Evolutionary conservation across 208 protist species (phyloP).

Genomic region (Leishmania amazonensis): DNA sequence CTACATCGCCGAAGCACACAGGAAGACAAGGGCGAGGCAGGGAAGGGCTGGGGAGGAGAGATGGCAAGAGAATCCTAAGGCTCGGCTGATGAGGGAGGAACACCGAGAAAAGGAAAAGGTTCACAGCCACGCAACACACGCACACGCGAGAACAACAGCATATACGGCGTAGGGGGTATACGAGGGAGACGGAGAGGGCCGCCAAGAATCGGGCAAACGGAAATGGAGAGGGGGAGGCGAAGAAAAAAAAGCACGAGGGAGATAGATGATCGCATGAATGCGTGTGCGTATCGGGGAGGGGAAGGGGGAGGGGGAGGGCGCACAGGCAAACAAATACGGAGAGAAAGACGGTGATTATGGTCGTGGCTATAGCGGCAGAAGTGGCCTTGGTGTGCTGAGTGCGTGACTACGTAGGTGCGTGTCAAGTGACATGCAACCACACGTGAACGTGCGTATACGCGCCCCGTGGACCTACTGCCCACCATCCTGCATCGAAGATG

Average conservation of each 20-base stretch:
- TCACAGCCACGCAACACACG: not conserved
- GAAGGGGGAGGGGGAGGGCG: not conserved
- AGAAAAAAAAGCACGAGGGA: not conserved
- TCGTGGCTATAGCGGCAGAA: not conserved
- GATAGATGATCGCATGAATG: not conserved
- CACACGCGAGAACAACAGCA: not conserved
- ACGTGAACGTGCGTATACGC: not conserved
- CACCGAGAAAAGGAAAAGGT: not conserved
- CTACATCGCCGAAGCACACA: conserved; percentile 1
- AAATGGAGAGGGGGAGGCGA: conserved; percentile 12
- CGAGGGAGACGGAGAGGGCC: not conserved
- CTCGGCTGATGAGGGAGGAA: not conserved
- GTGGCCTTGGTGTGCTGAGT: not conserved
- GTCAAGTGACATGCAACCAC: not conserved
- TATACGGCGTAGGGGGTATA: not conserved
- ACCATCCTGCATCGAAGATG: not conserved
- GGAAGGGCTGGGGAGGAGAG: conserved; percentile 16
- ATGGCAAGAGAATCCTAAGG: not conserved
- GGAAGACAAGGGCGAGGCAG: not conserved
- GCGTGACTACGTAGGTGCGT: not conserved
- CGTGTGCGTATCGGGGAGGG: not conserved
- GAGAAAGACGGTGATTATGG: not conserved
- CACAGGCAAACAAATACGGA: not conserved
- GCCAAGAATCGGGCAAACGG: conserved; percentile 21
- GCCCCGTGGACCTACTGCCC: not conserved